Evolutionary conservation across 148 eudicot genomes (phyloP).

Genomic region (Vaccinium corymbosum): DNA sequence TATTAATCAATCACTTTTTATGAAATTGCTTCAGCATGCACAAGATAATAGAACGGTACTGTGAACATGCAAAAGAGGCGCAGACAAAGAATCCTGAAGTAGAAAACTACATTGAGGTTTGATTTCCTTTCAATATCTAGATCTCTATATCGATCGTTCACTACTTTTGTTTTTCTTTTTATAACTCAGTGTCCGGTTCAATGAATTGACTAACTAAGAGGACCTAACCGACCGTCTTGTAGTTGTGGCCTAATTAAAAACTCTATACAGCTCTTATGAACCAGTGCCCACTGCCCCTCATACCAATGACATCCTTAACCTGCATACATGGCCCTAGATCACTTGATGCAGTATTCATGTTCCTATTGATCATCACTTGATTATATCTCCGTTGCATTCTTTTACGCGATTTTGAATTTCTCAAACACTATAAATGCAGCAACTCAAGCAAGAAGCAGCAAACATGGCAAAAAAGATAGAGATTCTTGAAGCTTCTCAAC

Average conservation of each 20-base stretch:
- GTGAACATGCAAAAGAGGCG: constrained; percentile 10
- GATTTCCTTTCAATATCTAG: background rate
- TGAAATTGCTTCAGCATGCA: constrained; percentile 18
- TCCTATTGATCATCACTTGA: background rate
- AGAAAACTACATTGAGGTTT: constrained; percentile 14
- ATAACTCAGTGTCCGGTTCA: background rate
- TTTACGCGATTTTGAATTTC: background rate
- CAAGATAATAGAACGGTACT: constrained; percentile 13
- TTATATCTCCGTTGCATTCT: background rate
- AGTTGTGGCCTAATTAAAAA: background rate
- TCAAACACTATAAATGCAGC: constrained; percentile 19
- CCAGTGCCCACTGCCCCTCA: background rate
- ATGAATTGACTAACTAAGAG: background rate
- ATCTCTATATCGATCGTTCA: background rate
- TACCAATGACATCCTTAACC: background rate
- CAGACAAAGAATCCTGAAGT: background rate
- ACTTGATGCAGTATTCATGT: background rate
- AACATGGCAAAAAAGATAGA: constrained; percentile 34
- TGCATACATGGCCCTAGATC: background rate
- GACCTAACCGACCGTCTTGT: background rate
- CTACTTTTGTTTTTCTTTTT: no score
- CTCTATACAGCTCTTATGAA: background rate
- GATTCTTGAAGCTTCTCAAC: constrained; percentile 32
- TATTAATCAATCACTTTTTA: background rate
- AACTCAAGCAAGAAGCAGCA: constrained; percentile 34